Evolutionary conservation across 2,329 filamentous ascomycete species (phyloP).

Genomic region (Leptosphaerulina australis): DNA sequence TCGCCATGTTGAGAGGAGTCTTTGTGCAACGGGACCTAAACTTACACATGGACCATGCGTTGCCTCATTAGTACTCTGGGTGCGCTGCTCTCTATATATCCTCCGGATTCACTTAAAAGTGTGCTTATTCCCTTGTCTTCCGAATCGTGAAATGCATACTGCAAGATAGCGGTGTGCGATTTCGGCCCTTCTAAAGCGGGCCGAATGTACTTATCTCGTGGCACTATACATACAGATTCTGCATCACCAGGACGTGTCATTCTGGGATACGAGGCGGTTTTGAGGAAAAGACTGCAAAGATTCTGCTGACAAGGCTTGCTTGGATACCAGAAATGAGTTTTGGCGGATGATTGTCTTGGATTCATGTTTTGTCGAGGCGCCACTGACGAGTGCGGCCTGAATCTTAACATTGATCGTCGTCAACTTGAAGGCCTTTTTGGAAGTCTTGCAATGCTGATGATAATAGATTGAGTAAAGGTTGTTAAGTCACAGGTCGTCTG

Average conservation of each 20-base stretch:
- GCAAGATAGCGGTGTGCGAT: conserved; percentile 9
- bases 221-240: background rate
- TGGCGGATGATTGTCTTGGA: background rate
- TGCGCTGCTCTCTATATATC: background rate
- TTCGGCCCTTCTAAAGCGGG: conserved; percentile 19
- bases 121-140: background rate
- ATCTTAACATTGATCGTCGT: too few species aligned
- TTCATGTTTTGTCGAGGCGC: too few species aligned
- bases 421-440: too few species aligned
- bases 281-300: background rate
- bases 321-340: background rate
- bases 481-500: too few species aligned
- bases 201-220: conserved; percentile 10
- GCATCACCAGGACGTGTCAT: background rate
- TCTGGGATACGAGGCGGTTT: background rate
- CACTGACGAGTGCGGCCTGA: too few species aligned
- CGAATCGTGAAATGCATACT: background rate
- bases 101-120: background rate
- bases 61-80: background rate
- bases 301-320: background rate
- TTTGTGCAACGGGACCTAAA: conserved; percentile 7
- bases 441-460: too few species aligned
- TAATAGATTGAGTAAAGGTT: too few species aligned
- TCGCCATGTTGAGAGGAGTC: background rate
- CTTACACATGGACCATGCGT: conserved; percentile 9